A percentile compares a stretch with the other conserved stretches of the same genome.
Evolutionary conservation across 1,139 yeast genomes (phyloP).

Genomic region (Hyphopichia wangnamkhiaoensis): DNA sequence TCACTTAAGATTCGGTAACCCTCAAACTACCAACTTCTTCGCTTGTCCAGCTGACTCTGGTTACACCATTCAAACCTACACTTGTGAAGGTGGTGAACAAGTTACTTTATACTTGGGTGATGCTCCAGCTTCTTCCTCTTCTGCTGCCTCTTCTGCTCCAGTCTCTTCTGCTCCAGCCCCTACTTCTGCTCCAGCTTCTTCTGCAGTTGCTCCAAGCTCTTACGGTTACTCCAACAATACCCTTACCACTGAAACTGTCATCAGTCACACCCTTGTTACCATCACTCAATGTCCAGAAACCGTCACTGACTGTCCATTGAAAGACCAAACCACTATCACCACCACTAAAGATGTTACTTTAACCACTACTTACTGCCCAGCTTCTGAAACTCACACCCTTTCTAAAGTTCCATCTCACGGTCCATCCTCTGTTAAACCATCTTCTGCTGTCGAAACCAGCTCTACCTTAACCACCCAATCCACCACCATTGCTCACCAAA

Average conservation of each 20-base stretch:
- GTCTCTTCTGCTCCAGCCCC: conserved; percentile 11
- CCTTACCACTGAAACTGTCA: conserved; percentile 5
- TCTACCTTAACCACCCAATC: conserved; percentile 1
- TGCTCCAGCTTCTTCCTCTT: conserved; percentile 10
- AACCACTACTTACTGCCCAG: conserved; percentile 20
- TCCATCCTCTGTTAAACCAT: conserved; percentile 14
- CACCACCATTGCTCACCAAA: not conserved
- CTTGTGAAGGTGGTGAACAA: conserved; percentile 15
- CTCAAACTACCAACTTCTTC: conserved; percentile 18
- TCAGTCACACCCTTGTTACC: conserved; percentile 10
- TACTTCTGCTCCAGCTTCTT: conserved; percentile 8
- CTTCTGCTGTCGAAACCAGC: conserved; percentile 7
- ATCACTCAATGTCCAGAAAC: conserved; percentile 15
- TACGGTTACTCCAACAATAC: conserved; percentile 9
- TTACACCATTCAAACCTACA: conserved; percentile 11
- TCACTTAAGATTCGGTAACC: conserved; percentile 23
- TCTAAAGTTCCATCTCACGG: not conserved
- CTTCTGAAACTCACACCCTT: conserved; percentile 1
- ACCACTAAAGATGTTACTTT: conserved; percentile 18
- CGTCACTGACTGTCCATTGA: conserved; percentile 18
- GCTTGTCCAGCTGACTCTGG: conserved; percentile 24
- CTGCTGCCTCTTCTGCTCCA: conserved; percentile 14
- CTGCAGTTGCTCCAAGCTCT: conserved; percentile 10
- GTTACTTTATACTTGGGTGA: conserved; percentile 16
- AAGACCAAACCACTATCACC: conserved; percentile 6